Evolutionary conservation across 164 flowering plant species (phyloP).

Genomic region (Protea cynaroides): DNA sequence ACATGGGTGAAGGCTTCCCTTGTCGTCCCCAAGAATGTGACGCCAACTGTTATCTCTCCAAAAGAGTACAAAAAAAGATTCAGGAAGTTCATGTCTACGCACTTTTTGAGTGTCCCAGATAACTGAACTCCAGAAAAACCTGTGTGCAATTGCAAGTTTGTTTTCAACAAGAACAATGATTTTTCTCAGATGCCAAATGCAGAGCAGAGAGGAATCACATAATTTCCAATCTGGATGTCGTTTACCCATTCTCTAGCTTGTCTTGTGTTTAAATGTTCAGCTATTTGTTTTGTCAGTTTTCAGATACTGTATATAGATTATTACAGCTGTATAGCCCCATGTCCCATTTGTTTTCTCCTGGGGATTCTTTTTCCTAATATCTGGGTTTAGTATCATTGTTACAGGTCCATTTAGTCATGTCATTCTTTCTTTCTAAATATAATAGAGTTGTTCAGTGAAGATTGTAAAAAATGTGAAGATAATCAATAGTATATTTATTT

Average conservation of each 20-base stretch:
- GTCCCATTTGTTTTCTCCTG: neutral
- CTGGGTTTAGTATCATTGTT: conserved; percentile 18
- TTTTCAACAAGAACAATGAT: conserved; percentile 19
- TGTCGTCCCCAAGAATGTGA: conserved; percentile 63
- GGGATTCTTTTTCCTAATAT: conserved; percentile 30
- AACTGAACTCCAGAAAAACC: conserved; percentile 44
- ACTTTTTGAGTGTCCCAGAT: conserved; percentile 75
- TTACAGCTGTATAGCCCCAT: conserved; percentile 10
- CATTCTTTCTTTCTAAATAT: neutral
- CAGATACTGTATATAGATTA: conserved; percentile 14
- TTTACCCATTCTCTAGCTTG: neutral
- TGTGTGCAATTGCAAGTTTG: conserved; percentile 28
- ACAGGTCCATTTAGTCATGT: conserved; percentile 11
- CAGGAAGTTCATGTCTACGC: conserved; percentile 73
- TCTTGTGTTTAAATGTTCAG: neutral
- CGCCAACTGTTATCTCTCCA: conserved; percentile 86
- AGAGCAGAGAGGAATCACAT: conserved; percentile 12
- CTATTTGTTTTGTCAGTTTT: neutral
- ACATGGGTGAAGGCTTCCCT: conserved; percentile 87
- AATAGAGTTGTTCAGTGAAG: neutral
- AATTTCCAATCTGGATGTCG: conserved; percentile 4
- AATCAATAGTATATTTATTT: neutral
- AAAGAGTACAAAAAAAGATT: conserved; percentile 84
- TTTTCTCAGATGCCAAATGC: conserved; percentile 15
- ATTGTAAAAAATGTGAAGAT: conserved; percentile 3